phyloP scores from a whole-genome alignment of 257 asterid species.

The Henckelia pumila region DNA sequence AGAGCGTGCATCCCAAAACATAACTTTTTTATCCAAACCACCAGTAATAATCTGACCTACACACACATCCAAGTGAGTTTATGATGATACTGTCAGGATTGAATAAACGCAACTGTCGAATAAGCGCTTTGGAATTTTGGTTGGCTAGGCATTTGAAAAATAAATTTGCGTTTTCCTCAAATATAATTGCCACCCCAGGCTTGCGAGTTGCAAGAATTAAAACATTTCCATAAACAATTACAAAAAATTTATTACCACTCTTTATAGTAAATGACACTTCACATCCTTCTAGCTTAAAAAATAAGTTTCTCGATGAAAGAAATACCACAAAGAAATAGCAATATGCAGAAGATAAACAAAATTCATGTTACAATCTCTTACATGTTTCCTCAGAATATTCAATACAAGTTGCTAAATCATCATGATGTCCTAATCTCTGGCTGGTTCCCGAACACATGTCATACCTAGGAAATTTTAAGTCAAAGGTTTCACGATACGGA shows the following conservation, averaged over 20 bases:
- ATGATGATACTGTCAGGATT: neutral
- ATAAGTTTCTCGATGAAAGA: too few species aligned
- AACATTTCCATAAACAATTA: neutral
- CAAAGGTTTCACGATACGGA: conserved; percentile 22
- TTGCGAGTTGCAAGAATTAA: conserved; percentile 12
- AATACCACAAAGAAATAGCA: neutral
- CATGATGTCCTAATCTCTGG: conserved; percentile 61
- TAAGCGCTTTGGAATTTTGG: conserved; percentile 3
- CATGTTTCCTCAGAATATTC: conserved; percentile 75
- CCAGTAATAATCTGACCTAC: conserved; percentile 65
- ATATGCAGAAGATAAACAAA: neutral
- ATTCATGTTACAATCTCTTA: conserved; percentile 36
- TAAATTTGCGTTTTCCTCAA: neutral
- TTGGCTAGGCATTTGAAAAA: conserved; percentile 9
- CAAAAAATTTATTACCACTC: too few species aligned
- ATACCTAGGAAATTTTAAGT: conserved; percentile 45
- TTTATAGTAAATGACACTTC: neutral
- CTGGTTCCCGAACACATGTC: conserved; percentile 63
- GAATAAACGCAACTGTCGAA: conserved; percentile 4
- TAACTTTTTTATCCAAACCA: conserved; percentile 80
- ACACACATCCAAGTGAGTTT: conserved; percentile 10
- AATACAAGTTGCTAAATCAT: conserved; percentile 66
- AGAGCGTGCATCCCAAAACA: conserved; percentile 78
- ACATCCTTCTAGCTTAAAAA: neutral
- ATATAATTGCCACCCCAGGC: conserved; percentile 8